Evolutionary conservation across 139 green algal genomes (phyloP), one percentile per base, ranked within the genome.

Genomic region (Coccomyxa sp.): DNA sequence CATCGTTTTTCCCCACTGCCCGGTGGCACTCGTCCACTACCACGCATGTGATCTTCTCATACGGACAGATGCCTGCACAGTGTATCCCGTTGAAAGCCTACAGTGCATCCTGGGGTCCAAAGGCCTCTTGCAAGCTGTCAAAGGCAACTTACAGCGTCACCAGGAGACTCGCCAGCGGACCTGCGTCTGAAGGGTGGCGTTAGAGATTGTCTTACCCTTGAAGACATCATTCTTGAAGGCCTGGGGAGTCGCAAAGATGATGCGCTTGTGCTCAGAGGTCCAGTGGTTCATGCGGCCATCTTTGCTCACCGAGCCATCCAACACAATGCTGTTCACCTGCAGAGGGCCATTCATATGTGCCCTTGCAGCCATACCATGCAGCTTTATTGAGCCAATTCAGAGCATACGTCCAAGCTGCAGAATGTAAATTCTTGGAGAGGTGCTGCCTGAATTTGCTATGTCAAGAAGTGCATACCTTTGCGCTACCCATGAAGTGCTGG

Each of bases 1-100:
- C 82, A 24, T 94, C 84, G n/a, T 87, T 82, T 38, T 95, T 93
- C 9, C 95, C 94, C 24, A 82, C 85, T 7, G 92, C 86, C 0
- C 88, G 80, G 82, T 99, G 96, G 84, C 94, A 98, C 83, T 99
- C 96, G 81, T 98, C 96, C 44, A 99, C 87, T 22, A 99, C 92
- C 37, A 99, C 36, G 70, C 89, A 95, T 68, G 95, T 92, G 73
- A 98, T 78, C 31, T 86, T 24, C 54, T 91, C 79, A 58, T 80
- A 79, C 9, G 89, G 88, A 70, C 89, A 95, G 24, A 92, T 86
- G 38, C 86, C 88, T 89, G 81, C 70, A 75, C 8, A 22, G 18
- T 41, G 18, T 75, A 10, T 55, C 31, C 34, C 1, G 68, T 73
- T 6, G 2, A 5, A 73, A 37, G 64, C 64, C 16, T 72, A 31